Conservation (phyloP, 2,329 filamentous ascomycete genomes). For the Pyricularia sp. region DNA sequence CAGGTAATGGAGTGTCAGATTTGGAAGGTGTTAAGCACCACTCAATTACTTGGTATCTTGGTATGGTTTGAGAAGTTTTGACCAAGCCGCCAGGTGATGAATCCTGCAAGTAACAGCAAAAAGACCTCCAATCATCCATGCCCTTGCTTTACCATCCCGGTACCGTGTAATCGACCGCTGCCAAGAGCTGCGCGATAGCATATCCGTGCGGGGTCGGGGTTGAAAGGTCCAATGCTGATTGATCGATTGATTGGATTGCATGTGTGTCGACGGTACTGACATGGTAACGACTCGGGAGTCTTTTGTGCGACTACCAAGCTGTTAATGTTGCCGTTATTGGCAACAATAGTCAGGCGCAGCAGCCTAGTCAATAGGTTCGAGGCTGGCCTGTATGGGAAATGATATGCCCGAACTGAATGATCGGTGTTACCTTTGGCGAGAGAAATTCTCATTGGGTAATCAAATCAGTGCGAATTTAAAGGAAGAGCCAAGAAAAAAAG, state of each 20-base stretch:
- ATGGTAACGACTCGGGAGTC: too few relatives aligned
- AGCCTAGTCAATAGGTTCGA: background rate
- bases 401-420: background rate
- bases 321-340: too few relatives aligned
- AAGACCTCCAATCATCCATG: background rate
- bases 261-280: background rate
- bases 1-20: background rate
- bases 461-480: background rate
- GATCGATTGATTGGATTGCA: background rate
- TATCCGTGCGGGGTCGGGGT: background rate
- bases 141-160: background rate
- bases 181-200: background rate
- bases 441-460: background rate
- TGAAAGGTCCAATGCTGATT: background rate
- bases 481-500: background rate
- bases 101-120: background rate
- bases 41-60: background rate
- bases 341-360: background rate
- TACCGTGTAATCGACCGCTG: background rate
- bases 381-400: background rate
- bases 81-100: background rate
- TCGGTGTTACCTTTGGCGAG: background rate
- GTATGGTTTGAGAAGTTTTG: background rate
- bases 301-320: too few relatives aligned
- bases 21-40: background rate